Conservation (phyloP, 2,329 filamentous ascomycete species). For the Mollisiaceae sp. region DNA sequence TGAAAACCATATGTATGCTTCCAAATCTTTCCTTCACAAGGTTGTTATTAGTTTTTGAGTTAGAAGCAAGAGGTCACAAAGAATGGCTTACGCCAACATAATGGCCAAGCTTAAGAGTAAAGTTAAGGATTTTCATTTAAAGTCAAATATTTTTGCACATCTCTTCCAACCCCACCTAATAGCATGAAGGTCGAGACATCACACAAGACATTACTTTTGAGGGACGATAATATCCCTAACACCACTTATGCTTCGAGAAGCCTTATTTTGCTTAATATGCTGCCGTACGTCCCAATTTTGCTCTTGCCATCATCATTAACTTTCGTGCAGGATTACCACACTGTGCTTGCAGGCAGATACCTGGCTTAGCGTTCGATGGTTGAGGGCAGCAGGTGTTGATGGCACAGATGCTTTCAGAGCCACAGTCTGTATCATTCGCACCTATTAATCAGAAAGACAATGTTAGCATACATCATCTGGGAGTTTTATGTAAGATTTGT, state of each 20-base stretch:
- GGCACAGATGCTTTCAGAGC: conserved; percentile 5
- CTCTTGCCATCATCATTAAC: conserved; percentile 12
- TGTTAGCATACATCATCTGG: not conserved
- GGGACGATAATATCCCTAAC: not conserved
- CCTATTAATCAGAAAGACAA: not conserved
- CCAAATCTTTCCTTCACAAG: not conserved
- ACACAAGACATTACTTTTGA: not conserved
- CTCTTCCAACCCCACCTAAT: not conserved
- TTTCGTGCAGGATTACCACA: conserved; percentile 11
- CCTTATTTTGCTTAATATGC: not conserved
- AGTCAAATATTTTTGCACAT: not conserved
- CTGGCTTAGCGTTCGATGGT: not conserved
- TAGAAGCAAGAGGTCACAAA: not conserved
- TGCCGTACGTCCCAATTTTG: not conserved
- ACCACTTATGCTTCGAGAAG: not conserved
- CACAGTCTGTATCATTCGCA: not conserved
- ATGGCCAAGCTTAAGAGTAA: not conserved
- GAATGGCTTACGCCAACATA: not conserved
- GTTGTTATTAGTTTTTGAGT: not conserved
- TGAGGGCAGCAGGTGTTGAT: conserved; percentile 15
- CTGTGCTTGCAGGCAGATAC: conserved; percentile 9
- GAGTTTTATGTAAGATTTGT: not conserved
- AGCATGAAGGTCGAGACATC: not conserved
- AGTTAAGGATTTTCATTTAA: not conserved
- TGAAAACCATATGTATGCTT: not conserved